These are phyloP conservation scores for Magnaporthiopsis incrustans DNA, from an alignment of 2,329 filamentous ascomycete species.

Conservation along the genomic window DNA sequence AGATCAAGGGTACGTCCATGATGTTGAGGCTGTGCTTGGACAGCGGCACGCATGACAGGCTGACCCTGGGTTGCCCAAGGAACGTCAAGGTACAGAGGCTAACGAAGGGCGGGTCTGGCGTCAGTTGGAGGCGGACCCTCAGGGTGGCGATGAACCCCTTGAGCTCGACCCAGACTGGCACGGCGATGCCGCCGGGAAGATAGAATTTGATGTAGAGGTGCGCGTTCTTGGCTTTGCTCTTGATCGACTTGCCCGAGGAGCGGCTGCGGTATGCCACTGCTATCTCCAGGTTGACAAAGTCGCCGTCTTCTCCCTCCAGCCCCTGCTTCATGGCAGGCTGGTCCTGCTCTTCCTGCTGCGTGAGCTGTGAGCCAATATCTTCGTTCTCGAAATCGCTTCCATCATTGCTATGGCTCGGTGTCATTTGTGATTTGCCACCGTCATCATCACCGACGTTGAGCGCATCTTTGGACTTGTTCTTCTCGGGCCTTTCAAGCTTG, in stretches of 20 bases:
- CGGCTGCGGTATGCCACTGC: slow-evolving; percentile 65
- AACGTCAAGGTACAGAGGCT: slow-evolving; percentile 67
- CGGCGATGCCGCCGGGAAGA: slow-evolving; percentile 43
- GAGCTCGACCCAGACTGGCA: slow-evolving; percentile 67
- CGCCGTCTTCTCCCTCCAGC: slow-evolving; percentile 68
- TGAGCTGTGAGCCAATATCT: slow-evolving; percentile 12
- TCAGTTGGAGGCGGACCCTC: slow-evolving; percentile 62
- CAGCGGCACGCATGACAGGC: slow-evolving; percentile 61
- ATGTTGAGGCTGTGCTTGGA: slow-evolving; percentile 63
- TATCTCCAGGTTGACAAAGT: slow-evolving; percentile 70
- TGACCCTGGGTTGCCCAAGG: slow-evolving; percentile 65
- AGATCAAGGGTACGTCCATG: slow-evolving; percentile 68
- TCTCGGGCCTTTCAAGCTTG: slow-evolving; percentile 36
- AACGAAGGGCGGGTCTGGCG: slow-evolving; percentile 70
- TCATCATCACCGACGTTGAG: slow-evolving; percentile 28
- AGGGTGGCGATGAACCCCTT: slow-evolving; percentile 64
- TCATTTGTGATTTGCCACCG: slow-evolving; percentile 24
- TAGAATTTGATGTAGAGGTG: slow-evolving; percentile 68
- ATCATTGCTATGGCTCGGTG: slow-evolving; percentile 9
- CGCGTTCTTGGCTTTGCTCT: slow-evolving; percentile 60
- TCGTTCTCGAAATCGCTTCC: not conserved
- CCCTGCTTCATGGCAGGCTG: slow-evolving; percentile 38
- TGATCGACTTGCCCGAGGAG: slow-evolving; percentile 50
- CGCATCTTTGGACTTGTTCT: slow-evolving; percentile 46
- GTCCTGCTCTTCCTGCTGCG: slow-evolving; percentile 28